Base-by-base conservation (phyloP, 2,329 filamentous ascomycete genomes). In the Botrytis fabae region DNA sequence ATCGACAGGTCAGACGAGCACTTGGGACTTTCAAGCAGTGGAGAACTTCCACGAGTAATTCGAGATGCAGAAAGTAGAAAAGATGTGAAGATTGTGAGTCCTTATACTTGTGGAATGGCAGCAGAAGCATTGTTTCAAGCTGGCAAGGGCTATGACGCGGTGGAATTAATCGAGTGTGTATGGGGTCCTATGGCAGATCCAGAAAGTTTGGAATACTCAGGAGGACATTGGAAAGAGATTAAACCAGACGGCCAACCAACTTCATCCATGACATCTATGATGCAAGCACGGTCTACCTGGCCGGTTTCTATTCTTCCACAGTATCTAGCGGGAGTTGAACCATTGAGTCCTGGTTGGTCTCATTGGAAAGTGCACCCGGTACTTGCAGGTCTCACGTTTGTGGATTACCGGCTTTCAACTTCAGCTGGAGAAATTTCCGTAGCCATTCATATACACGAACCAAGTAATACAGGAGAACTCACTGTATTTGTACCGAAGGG, bases 221-320 rank as follows among this genome's bases (percentile, higher is more conserved):
- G 74, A 38, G 76, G 75, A 16, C 76, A 78, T 69, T 78, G 76
- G 75, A 76, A 76, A 57, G 74, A 76, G 20, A 77, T 77, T 73
- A 75, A 74, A n/a, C 69, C 60, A 25, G 69, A 76, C 38, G 75
- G 76, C 2, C 72, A 65, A 18, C 75, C 75, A 5, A 66, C 74
- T 57, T 72, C 71, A 12, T 64, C 73, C 25, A 74, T 74, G n/a
- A 78, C 75, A n/a, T 78, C 76, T 7, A 68, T 78, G 40, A 73
- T 75, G 71, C 77, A 76, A 63, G 75, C 75, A n/a, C 75, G 76
- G 74, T 78, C 75, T 51, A 78, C 75, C 14, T 77, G 75, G 71
- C 77, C 75, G 28, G 75, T 75, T 20, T 77, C 68, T 68, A 65
- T 78, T 25, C 73, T 77, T 28, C 77, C 77, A 9, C 73, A 71